Percentiles rank a stretch among this genome's conserved stretches.
These are phyloP conservation scores for Penicillium cosmopolitanum DNA, from an alignment of 495 filamentous ascomycete genomes.

Conservation along the genomic window DNA sequence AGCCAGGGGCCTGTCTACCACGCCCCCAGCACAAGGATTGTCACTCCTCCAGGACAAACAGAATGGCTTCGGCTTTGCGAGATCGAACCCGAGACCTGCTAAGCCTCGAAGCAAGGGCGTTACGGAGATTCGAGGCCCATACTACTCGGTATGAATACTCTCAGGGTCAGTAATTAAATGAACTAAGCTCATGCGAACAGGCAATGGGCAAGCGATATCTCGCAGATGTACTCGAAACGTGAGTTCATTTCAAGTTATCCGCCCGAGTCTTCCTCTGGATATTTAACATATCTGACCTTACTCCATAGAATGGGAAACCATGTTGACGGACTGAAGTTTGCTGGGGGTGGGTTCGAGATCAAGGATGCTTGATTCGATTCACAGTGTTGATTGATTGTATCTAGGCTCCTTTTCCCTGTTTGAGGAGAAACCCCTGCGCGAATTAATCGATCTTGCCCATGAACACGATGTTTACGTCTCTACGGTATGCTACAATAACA, in stretches of 20 bases:
- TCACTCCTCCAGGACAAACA: slow-evolving; percentile 55
- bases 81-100: slow-evolving; percentile 52
- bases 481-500: slow-evolving; percentile 36
- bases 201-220: slow-evolving; percentile 58
- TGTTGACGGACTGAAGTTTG: slow-evolving; percentile 62
- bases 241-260: background rate
- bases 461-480: slow-evolving; percentile 57
- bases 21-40: slow-evolving; percentile 17
- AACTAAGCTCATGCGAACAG: slow-evolving; percentile 23
- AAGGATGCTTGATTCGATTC: background rate
- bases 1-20: slow-evolving; percentile 26
- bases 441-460: slow-evolving; percentile 58
- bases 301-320: slow-evolving; percentile 51
- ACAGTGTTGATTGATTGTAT: background rate
- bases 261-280: background rate
- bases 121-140: slow-evolving; percentile 61
- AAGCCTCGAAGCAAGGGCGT: slow-evolving; percentile 56
- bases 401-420: slow-evolving; percentile 57
- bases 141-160: slow-evolving; percentile 50
- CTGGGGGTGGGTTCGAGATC: slow-evolving; percentile 43
- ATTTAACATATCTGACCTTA: slow-evolving; percentile 1
- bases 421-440: slow-evolving; percentile 47
- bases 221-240: slow-evolving; percentile 56
- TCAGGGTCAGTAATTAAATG: background rate
- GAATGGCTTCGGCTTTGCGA: slow-evolving; percentile 56